These are phyloP conservation scores for Geum urbanum DNA, from an alignment of 306 rosid species.

Conservation along the genomic window DNA sequence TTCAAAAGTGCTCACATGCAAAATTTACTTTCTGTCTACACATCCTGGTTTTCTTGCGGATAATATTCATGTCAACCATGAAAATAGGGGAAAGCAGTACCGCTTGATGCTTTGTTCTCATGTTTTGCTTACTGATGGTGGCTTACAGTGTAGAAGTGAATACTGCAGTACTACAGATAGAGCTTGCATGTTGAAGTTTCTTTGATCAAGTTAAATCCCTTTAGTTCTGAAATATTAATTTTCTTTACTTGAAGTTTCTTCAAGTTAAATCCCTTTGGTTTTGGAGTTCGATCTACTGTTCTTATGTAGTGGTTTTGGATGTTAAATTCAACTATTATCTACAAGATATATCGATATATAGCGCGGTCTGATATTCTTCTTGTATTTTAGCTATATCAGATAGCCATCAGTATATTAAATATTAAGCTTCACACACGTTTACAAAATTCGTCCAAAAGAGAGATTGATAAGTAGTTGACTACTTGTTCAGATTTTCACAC, in stretches of 20 bases:
- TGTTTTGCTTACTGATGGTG: neutral
- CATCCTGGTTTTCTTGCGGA: constrained; percentile 2
- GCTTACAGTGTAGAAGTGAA: neutral
- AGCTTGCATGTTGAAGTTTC: neutral
- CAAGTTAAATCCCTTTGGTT: neutral
- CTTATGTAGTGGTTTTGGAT: too few relatives aligned
- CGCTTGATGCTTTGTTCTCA: neutral
- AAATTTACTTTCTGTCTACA: neutral
- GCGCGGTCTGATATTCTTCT: too few relatives aligned
- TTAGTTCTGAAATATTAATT: neutral
- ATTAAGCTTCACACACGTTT: too few relatives aligned
- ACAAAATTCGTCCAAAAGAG: too few relatives aligned
- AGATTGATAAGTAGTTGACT: too few relatives aligned
- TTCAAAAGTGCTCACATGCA: constrained; percentile 1
- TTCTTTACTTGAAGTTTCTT: neutral
- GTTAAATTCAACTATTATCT: too few relatives aligned
- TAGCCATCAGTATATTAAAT: too few relatives aligned
- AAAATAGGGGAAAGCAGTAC: neutral
- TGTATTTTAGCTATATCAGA: too few relatives aligned
- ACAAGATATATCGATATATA: too few relatives aligned
- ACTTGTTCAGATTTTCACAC: neutral
- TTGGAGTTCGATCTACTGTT: neutral
- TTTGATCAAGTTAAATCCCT: neutral
- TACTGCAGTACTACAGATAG: neutral
- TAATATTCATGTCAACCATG: neutral